Base-by-base conservation (phyloP, 257 asterid genomes). In the Ophiorrhiza pumila region DNA sequence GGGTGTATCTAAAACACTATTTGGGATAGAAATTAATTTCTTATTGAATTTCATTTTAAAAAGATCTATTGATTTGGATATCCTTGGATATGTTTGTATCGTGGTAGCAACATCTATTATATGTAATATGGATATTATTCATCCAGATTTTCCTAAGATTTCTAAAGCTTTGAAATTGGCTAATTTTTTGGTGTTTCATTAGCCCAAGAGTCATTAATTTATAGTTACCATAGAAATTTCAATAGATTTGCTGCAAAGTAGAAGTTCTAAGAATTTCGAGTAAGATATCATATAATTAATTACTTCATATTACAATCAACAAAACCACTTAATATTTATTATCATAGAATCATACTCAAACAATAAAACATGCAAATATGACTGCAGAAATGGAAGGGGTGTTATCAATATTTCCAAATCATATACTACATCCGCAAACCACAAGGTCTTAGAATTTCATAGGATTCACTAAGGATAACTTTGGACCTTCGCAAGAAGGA, bases 201-300 rank as follows among this genome's bases (percentile, higher is more conserved):
- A 12, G 84, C 86, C 77, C 74, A 83, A 45, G 68, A 83, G 56
- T 82, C 88, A 2, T 67, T 88, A 20, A 82, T 86, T 57, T 71
- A 83, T 77, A 84, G 86, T 57, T 88, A 88, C 3, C 82, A 83
- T 13, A 83, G 88, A 78, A 85, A 86, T 45, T 86, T 88, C 39
- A 82, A 83, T 27, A 90, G 93, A 69, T 87, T 87, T 60, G 90
- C 90, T 50, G 93, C 90, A 58, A 85, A 76, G 80, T 81, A n/a
- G 85, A 87, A 76, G 86, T 84, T 37, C 42, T 45, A 0, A 79
- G 71, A 41, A 43, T 83, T 73, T 71, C 88, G 65, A 47, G 58
- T 47, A 43, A 49, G 72, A 43, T n/a, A n/a, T n/a, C n/a, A n/a
- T n/a, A n/a, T n/a, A n/a, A n/a, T n/a, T n/a, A n/a, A n/a, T n/a